phyloP scores from a whole-genome alignment of 163 green algal genomes.

The Scenedesmus sp. region DNA sequence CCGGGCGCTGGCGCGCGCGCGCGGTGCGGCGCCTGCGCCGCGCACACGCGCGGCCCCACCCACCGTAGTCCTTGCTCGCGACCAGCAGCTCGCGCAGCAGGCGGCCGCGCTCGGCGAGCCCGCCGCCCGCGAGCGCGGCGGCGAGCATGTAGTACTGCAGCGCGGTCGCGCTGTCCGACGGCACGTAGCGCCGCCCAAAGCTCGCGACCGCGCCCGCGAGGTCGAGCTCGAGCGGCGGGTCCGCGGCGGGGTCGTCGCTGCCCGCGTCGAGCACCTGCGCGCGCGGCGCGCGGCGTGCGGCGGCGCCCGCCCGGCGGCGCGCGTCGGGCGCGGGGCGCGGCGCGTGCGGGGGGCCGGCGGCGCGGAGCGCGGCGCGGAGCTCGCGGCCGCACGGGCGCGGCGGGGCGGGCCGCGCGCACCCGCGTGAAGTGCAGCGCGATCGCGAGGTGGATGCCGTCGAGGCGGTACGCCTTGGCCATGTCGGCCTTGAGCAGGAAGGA shows the following conservation, averaged over 20 bases:
- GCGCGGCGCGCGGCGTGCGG: background rate
- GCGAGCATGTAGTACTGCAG: conserved; percentile 87
- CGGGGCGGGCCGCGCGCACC: background rate
- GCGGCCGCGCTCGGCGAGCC: conserved; percentile 47
- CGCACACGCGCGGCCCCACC: background rate
- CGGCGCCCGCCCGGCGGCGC: background rate
- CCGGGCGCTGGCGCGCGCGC: no score
- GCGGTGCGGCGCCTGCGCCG: background rate
- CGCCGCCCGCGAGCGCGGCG: conserved; percentile 50
- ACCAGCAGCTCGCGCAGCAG: conserved; percentile 85
- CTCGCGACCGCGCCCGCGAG: conserved; percentile 3
- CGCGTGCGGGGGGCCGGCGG: no score
- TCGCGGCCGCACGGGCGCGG: no score
- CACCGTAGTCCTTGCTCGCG: conserved; percentile 72
- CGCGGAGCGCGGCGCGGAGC: no score
- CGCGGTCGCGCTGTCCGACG: conserved; percentile 49
- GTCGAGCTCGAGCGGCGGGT: background rate
- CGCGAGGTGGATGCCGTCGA: conserved; percentile 79
- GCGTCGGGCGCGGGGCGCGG: no score
- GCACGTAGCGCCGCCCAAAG: conserved; percentile 32
- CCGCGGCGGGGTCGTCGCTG: conserved; percentile 12
- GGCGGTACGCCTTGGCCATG: conserved; percentile 63
- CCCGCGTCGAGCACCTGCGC: conserved; percentile 15
- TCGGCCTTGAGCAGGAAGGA: conserved; percentile 55
- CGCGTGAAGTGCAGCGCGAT: conserved; percentile 65